Percentiles rank a stretch among this genome's conserved stretches.
phyloP scores from a whole-genome alignment of 2,329 filamentous ascomycete species.

The Thelonectria rubi region DNA sequence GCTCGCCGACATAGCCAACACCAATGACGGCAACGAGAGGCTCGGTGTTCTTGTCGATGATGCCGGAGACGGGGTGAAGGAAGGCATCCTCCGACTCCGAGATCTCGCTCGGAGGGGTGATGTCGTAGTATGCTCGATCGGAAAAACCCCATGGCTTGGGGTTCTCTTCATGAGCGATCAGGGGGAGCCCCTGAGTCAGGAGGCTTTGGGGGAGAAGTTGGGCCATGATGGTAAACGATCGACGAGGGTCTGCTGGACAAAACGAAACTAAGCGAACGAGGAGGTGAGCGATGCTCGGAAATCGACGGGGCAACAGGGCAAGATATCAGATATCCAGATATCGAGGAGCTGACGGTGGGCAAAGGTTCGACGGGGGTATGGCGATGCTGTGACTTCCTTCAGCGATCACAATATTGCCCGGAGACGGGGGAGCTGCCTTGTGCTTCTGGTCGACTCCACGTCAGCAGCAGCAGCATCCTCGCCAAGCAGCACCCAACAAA shows the following conservation, averaged over 20 bases:
- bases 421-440: slow-evolving; percentile 24
- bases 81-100: slow-evolving; percentile 39
- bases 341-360: slow-evolving; percentile 9
- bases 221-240: slow-evolving; percentile 42
- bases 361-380: slow-evolving; percentile 15
- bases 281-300: slow-evolving; percentile 19
- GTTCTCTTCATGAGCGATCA: slow-evolving; percentile 30
- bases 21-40: slow-evolving; percentile 59
- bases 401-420: slow-evolving; percentile 27
- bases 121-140: slow-evolving; percentile 44
- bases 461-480: slow-evolving; percentile 22
- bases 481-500: slow-evolving; percentile 29
- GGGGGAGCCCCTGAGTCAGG: slow-evolving; percentile 36
- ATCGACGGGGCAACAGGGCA: slow-evolving; percentile 26
- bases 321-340: slow-evolving; percentile 42
- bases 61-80: slow-evolving; percentile 2
- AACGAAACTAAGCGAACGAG: slow-evolving; percentile 32
- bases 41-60: slow-evolving; percentile 29
- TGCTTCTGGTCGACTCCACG: slow-evolving; percentile 23
- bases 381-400: slow-evolving; percentile 16
- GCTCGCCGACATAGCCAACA: slow-evolving; percentile 62
- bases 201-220: slow-evolving; percentile 37
- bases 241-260: slow-evolving; percentile 26
- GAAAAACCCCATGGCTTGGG: slow-evolving; percentile 39
- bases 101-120: slow-evolving; percentile 47